Evolutionary conservation across 75 land plant genomes (phyloP), one percentile per base, ranked within the genome.

Genomic region (Adiantum capillusveneris): DNA sequence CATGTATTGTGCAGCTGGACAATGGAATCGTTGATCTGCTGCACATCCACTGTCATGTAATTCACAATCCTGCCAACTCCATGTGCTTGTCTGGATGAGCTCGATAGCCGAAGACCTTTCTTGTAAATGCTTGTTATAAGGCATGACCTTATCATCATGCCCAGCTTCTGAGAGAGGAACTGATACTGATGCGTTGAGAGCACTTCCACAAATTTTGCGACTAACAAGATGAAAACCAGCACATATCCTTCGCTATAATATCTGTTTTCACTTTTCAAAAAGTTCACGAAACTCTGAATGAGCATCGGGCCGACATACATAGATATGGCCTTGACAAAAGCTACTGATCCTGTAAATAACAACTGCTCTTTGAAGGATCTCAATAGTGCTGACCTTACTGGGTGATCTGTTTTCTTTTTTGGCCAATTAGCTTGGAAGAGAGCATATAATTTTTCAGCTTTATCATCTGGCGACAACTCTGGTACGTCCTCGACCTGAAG

Each of bases 251-350:
- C 53, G 19, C 29, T 57, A 14, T 51, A 24, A 16, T 29, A 42
- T 14, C 27, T 21, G 14, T 34, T 21, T 16, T 36, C 21, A 37
- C 29, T 55, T 22, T 78, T 29, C 26, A 79, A 43, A 54, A 69
- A 81, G 29, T 74, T 53, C 21, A 88, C 80, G 46, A 88, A 84
- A 60, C 58, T 68, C 48, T 68, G 69, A 58, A 89, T 89, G n/a
- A 89, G 65, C 6, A 75, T 19, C 0, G 95, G 95, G 29, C 95
- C 95, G 30, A 80, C 49, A 44, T 80, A 89, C 54, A 84, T 82
- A 1, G 84, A 68, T 17, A 74, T 49, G 12, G 81, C 75, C 26
- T 79, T 81, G 1, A 69, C 6, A 16, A 86, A 84, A 64, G 68
- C 65, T 36, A 75, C n/a, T 28, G 29, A 11, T 2, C 69, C 78